phyloP scores from a whole-genome alignment of 1,284 basidiomycete genomes.

The Trametes sp. region DNA sequence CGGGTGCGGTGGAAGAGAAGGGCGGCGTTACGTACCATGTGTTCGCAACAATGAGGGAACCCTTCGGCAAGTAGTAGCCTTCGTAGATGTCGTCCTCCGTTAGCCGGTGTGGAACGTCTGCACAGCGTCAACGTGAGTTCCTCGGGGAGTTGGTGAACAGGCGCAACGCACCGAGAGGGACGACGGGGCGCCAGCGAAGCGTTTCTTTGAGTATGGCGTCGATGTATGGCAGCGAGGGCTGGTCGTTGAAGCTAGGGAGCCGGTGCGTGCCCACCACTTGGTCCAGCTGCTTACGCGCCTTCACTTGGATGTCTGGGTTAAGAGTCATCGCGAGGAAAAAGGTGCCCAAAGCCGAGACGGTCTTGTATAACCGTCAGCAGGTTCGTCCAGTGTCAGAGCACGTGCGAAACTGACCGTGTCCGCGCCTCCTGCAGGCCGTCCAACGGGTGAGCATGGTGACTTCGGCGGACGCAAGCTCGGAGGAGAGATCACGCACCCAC shows the following conservation, averaged over 20 bases:
- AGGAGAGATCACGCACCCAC: slow-evolving; percentile 16
- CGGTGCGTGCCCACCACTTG: slow-evolving; percentile 40
- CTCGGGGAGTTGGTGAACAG: background rate
- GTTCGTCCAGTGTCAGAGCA: background rate
- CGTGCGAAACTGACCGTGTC: slow-evolving; percentile 25
- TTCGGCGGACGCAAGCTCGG: background rate
- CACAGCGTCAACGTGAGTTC: background rate
- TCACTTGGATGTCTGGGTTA: slow-evolving; percentile 42
- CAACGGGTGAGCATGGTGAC: background rate
- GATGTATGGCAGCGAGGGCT: slow-evolving; percentile 42
- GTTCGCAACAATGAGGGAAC: slow-evolving; percentile 35
- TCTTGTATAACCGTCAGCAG: slow-evolving; percentile 22
- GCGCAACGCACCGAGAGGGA: slow-evolving; percentile 27
- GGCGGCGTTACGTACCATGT: slow-evolving; percentile 24
- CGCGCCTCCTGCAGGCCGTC: slow-evolving; percentile 22
- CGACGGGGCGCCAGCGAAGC: slow-evolving; percentile 45
- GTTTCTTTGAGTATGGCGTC: slow-evolving; percentile 44
- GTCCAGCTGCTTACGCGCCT: slow-evolving; percentile 45
- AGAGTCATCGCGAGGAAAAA: slow-evolving; percentile 42
- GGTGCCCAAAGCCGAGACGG: slow-evolving; percentile 30
- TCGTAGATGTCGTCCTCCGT: slow-evolving; percentile 36
- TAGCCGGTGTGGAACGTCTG: slow-evolving; percentile 33
- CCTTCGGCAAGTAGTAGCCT: slow-evolving; percentile 35
- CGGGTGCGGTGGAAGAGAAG: slow-evolving; percentile 1
- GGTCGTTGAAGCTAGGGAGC: slow-evolving; percentile 45